These are phyloP conservation scores for Aquilaria yunnanensis DNA, from an alignment of 345 rosid genomes.

Conservation along the genomic window DNA sequence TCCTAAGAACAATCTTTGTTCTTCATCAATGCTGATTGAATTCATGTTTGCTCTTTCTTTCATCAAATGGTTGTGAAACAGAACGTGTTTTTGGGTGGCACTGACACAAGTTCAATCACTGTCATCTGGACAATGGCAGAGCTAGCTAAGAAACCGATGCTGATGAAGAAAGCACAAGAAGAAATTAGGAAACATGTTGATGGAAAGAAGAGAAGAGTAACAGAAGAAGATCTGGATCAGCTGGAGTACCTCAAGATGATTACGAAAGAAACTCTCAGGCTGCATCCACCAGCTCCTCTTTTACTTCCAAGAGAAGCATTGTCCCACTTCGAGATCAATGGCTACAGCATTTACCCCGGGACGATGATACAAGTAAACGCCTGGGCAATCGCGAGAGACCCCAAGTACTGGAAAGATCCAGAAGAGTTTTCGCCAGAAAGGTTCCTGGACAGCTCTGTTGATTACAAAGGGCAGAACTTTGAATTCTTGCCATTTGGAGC, in stretches of 20 bases:
- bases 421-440: conserved; percentile 38
- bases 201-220: conserved; percentile 22
- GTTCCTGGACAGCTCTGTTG: conserved; percentile 28
- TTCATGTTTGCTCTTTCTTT: conserved; percentile 10
- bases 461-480: conserved; percentile 40
- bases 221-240: conserved; percentile 24
- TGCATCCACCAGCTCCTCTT: conserved; percentile 49
- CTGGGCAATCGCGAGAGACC: conserved; percentile 47
- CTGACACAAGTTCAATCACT: conserved; percentile 17
- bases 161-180: conserved; percentile 29
- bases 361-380: conserved; percentile 33
- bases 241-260: conserved; percentile 34
- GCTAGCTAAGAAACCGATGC: conserved; percentile 28
- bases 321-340: conserved; percentile 24
- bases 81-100: conserved; percentile 36
- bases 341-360: conserved; percentile 31
- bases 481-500: conserved; percentile 53
- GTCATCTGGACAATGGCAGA: conserved; percentile 47
- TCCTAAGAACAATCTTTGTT: conserved; percentile 4
- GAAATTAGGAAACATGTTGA: conserved; percentile 20
- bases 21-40: too few species aligned
- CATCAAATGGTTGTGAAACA: conserved; percentile 5
- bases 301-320: conserved; percentile 37
- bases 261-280: conserved; percentile 44
- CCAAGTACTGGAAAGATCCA: conserved; percentile 32